phyloP scores from a whole-genome alignment of 176 grass and related monocot species.

The Secale cereale region DNA sequence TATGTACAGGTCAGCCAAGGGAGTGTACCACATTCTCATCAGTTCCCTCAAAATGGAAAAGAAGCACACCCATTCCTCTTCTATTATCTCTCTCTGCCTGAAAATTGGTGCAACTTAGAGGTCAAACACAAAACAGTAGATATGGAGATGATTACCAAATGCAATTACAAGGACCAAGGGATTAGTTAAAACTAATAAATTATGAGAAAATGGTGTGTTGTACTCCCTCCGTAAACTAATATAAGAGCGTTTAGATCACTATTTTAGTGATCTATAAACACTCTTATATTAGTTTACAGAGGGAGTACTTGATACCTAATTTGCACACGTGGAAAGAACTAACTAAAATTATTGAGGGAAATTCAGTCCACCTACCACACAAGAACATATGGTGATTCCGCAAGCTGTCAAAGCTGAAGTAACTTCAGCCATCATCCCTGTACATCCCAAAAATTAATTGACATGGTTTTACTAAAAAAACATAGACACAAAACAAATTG shows the following conservation, averaged over 20 bases:
- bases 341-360: neutral
- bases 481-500: neutral
- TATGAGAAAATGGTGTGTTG: neutral
- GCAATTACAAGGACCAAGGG: neutral
- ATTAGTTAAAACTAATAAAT: neutral
- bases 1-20: neutral
- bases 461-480: conserved; percentile 21
- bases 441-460: conserved; percentile 25
- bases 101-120: conserved; percentile 18
- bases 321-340: neutral
- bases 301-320: neutral
- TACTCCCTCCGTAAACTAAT: no score
- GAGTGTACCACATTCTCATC: conserved; percentile 70
- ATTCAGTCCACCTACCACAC: conserved; percentile 57
- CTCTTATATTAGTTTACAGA: no score
- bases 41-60: conserved; percentile 85
- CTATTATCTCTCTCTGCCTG: conserved; percentile 81
- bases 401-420: conserved; percentile 74
- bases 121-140: conserved; percentile 11
- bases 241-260: no score
- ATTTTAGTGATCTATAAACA: no score
- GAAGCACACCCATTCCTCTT: conserved; percentile 67
- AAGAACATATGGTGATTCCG: conserved; percentile 83
- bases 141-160: neutral
- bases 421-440: conserved; percentile 96